Evolutionary conservation across 2,329 filamentous ascomycete genomes (phyloP).

Genomic region (Xylariaceae sp.): DNA sequence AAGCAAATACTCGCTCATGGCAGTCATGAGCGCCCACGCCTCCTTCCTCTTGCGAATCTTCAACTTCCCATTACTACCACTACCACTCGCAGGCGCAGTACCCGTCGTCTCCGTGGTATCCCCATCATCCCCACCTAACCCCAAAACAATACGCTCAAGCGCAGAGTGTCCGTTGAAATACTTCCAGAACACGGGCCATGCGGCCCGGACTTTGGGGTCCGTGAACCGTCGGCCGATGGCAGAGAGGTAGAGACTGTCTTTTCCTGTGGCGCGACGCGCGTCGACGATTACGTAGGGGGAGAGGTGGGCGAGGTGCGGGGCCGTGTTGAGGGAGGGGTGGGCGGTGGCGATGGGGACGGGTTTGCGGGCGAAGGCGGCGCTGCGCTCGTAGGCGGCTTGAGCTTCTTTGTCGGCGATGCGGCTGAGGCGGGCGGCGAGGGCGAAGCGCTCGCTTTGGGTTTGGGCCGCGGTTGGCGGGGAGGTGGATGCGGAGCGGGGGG

Average conservation of each 20-base stretch:
- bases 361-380: conserved; percentile 50
- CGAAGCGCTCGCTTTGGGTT: conserved; percentile 19
- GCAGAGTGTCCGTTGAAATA: conserved; percentile 85
- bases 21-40: conserved; percentile 60
- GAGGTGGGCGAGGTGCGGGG: conserved; percentile 52
- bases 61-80: conserved; percentile 10
- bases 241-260: conserved; percentile 68
- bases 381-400: conserved; percentile 51
- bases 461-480: conserved; percentile 22
- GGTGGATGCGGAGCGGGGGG: conserved; percentile 16
- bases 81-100: neutral
- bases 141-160: conserved; percentile 79
- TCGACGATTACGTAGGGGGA: conserved; percentile 67
- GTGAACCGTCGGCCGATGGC: conserved; percentile 51
- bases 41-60: conserved; percentile 85
- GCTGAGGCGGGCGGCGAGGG: conserved; percentile 20
- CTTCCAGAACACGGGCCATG: conserved; percentile 70
- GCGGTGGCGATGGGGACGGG: conserved; percentile 44
- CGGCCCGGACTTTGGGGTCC: conserved; percentile 51
- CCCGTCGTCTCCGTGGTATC: neutral
- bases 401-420: conserved; percentile 39
- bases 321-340: conserved; percentile 52
- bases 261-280: conserved; percentile 70
- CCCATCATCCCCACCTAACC: conserved; percentile 28
- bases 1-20: conserved; percentile 64